Evolutionary conservation across 2,329 filamentous ascomycete species (phyloP), one percentile per base, ranked within the genome.

Genomic region (Pyrenochaeta sp.): DNA sequence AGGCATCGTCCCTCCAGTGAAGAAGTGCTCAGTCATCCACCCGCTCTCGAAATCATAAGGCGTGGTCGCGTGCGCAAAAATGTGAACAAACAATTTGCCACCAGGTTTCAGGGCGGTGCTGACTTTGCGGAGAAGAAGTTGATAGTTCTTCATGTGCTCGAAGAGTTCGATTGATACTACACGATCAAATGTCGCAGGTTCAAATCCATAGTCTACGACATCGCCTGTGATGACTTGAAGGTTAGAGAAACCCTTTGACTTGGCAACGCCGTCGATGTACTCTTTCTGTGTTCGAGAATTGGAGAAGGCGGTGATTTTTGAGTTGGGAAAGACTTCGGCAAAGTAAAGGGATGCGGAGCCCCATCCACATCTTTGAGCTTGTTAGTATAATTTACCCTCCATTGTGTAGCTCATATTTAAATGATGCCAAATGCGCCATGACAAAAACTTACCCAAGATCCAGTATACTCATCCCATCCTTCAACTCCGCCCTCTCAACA

Each of bases 111-210:
- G 76, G 2, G 86, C 81, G 27, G 81, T 78, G 3, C 80, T 68
- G 14, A 90, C 76, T 72, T 90, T 90, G 37, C 82, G 81, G 77
- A 90, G 83, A 20, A 90, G 81, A 11, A 85, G 76, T 57, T 87
- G 83, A 73, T 90, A 90, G 72, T 90, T 90, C 72, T 90, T 90
- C 87, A 90, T 90, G 73, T 90, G 88, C 71, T 90, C 88, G 66
- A 91, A 90, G 11, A 90, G 79, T 81, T 90, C 88, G 56, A 90
- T 87, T 7, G 85, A 87, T 14, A 90, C 78, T 1, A 90, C 85
- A 11, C 88, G 81, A 68, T 90, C 88, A 63, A 85, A 90, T 4
- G 70, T 77, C 21, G 78, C 77, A 9, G 77, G 70, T 54, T 83
- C 77, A 64, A 90, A 90, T 63, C 88, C 85, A 64, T 89, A 86